Evolutionary conservation across 192 early-diverging fungal genomes (phyloP).

Genomic region (Coemansia brasiliensis): DNA sequence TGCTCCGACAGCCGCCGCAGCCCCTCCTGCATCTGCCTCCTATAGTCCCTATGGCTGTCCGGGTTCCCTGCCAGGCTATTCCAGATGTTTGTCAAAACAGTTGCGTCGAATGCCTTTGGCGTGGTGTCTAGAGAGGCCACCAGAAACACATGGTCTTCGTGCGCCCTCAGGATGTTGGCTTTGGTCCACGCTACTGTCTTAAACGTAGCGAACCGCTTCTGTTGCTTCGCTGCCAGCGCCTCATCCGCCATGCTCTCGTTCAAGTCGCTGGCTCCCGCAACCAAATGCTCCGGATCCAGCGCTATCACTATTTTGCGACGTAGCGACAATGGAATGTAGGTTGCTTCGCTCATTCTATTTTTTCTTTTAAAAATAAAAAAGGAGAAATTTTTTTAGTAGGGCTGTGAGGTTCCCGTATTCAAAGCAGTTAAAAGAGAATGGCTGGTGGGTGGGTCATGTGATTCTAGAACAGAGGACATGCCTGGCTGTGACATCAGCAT

Average conservation of each 20-base stretch:
- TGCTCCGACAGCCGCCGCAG: constrained; percentile 15
- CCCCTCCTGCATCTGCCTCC: constrained; percentile 10
- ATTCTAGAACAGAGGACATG: background rate
- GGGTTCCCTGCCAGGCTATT: constrained; percentile 21
- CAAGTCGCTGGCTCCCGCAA: background rate
- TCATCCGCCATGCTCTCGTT: background rate
- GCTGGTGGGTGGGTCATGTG: background rate
- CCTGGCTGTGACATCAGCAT: background rate
- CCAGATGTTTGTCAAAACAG: constrained; percentile 23
- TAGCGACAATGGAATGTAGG: constrained; percentile 43
- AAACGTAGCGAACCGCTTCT: constrained; percentile 23
- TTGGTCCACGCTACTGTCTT: constrained; percentile 51
- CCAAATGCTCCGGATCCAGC: constrained; percentile 29
- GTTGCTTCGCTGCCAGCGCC: background rate
- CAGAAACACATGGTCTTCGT: constrained; percentile 48
- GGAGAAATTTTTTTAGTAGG: constrained; percentile 8
- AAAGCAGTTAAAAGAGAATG: constrained; percentile 16
- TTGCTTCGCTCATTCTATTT: constrained; percentile 3
- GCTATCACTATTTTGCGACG: constrained; percentile 51
- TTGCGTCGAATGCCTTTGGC: background rate
- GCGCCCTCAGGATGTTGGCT: constrained; percentile 32
- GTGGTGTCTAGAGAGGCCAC: constrained; percentile 22
- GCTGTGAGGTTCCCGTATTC: constrained; percentile 34
- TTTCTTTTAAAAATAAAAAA: background rate
- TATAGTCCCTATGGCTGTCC: constrained; percentile 15